Evolutionary conservation across 768 basidiomycete genomes (phyloP), one percentile per base, ranked within the genome.

Genomic region (Rhodotorula sphaerocarpa): DNA sequence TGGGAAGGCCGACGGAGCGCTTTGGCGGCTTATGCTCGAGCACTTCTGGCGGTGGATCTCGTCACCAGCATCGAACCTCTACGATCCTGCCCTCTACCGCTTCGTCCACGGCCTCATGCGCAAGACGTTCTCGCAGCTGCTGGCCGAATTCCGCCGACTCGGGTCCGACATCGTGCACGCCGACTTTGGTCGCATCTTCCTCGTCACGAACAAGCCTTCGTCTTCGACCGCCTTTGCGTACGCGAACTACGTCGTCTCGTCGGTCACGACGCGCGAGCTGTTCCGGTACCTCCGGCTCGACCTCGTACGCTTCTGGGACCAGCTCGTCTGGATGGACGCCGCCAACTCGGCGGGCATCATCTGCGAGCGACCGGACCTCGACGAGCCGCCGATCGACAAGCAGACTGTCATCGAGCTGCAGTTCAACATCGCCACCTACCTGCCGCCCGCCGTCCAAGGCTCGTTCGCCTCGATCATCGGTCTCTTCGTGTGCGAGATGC

Each of bases 41-140:
- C 91, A 97, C 75, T 96, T 97, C 77, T 96, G 92, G 90, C 80
- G 95, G 46, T 99, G 95, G 95, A 82, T 95, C 67, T 87, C 85
- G 74, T 90, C 90, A 3, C 83, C 82, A 47, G 80, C 84, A 9
- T 87, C 91, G 23, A 81, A 85, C 61, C 83, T 97, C 79, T 92
- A 90, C 73, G 95, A 99, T 72, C 85, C 90, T 3, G 86, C 88
- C 61, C 80, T 99, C 10, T 90, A 96, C 73, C 84, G 87, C 1
- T 99, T 99, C 75, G 78, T 97, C 14, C 86, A 92, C 70, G 88
- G 90, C 20, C 81, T 97, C 50, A 99, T 99, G 95, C 84, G 88
- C 63, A 97, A 99, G 78, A 91, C 88, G 0, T 96, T 96, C 77
- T 87, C 95, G 59, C 95, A 97, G 76, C 80, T 99, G 66, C 80